Evolutionary conservation across 306 rosid species (phyloP).

Genomic region (Abrus precatorius): DNA sequence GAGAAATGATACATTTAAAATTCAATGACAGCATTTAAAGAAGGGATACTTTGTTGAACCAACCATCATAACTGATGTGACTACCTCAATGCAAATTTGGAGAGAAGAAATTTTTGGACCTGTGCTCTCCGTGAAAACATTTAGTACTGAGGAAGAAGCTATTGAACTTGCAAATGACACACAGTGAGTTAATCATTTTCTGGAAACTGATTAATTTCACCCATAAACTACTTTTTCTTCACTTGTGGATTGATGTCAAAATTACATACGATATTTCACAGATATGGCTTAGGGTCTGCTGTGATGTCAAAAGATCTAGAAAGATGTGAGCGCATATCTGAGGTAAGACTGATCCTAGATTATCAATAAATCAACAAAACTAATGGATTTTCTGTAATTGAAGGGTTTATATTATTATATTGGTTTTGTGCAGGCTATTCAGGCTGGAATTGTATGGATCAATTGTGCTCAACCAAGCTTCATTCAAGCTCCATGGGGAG

Average conservation of each 20-base stretch:
- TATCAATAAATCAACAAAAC: neutral
- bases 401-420: neutral
- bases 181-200: constrained; percentile 57
- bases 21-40: constrained; percentile 69
- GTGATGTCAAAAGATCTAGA: constrained; percentile 79
- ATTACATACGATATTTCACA: constrained; percentile 45
- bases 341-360: constrained; percentile 59
- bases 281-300: constrained; percentile 84
- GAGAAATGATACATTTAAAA: constrained; percentile 9
- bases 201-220: constrained; percentile 16
- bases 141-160: constrained; percentile 81
- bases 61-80: constrained; percentile 69
- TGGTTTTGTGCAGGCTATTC: constrained; percentile 64
- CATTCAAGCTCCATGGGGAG: constrained; percentile 95
- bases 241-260: constrained; percentile 17
- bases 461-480: constrained; percentile 89
- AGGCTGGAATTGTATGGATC: constrained; percentile 84
- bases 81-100: constrained; percentile 88
- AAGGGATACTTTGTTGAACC: constrained; percentile 81
- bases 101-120: constrained; percentile 90
- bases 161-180: constrained; percentile 82
- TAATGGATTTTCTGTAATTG: constrained; percentile 18
- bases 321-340: constrained; percentile 79
- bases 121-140: constrained; percentile 78
- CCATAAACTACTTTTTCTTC: neutral